Evolutionary conservation across 192 early-diverging fungal genomes (phyloP).

Genomic region (Globomyces pollinis-pini): DNA sequence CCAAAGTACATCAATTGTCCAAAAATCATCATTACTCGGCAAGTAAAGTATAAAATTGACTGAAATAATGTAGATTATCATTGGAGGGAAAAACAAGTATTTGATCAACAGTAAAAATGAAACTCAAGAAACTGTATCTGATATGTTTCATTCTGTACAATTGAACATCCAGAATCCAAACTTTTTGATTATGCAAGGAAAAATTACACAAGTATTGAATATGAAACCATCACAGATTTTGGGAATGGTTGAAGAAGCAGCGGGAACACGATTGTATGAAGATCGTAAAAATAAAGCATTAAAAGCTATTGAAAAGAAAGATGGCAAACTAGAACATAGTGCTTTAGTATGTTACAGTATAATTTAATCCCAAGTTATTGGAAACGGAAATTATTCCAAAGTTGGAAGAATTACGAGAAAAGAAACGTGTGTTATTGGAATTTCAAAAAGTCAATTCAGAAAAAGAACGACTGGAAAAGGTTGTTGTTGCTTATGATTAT

Average conservation of each 20-base stretch:
- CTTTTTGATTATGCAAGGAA: conserved; percentile 98
- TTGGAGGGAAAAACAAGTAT: conserved; percentile 94
- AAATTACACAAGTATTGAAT: conserved; percentile 98
- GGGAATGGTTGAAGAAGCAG: conserved; percentile 98
- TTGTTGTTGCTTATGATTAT: conserved; percentile 82
- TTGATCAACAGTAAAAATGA: conserved; percentile 90
- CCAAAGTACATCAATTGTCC: conserved; percentile 77
- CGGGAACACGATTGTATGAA: conserved; percentile 98
- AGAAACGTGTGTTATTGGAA: conserved; percentile 84
- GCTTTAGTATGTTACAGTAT: conserved; percentile 18
- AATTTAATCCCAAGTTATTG: conserved; percentile 50
- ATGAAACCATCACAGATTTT: conserved; percentile 97
- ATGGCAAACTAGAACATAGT: conserved; percentile 90
- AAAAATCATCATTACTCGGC: conserved; percentile 89
- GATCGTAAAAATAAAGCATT: conserved; percentile 93
- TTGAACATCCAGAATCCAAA: conserved; percentile 99
- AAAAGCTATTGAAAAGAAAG: conserved; percentile 91
- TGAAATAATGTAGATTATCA: conserved; percentile 60
- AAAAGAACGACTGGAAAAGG: conserved; percentile 70
- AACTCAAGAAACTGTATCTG: conserved; percentile 82
- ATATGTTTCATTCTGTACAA: conserved; percentile 93
- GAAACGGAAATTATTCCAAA: conserved; percentile 87
- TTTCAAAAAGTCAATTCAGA: conserved; percentile 90
- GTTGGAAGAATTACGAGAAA: conserved; percentile 76
- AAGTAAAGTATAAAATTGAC: conserved; percentile 49